Evolutionary conservation across 495 filamentous ascomycete species (phyloP), one percentile per base, ranked within the genome.

Genomic region (Trichoderma virens): DNA sequence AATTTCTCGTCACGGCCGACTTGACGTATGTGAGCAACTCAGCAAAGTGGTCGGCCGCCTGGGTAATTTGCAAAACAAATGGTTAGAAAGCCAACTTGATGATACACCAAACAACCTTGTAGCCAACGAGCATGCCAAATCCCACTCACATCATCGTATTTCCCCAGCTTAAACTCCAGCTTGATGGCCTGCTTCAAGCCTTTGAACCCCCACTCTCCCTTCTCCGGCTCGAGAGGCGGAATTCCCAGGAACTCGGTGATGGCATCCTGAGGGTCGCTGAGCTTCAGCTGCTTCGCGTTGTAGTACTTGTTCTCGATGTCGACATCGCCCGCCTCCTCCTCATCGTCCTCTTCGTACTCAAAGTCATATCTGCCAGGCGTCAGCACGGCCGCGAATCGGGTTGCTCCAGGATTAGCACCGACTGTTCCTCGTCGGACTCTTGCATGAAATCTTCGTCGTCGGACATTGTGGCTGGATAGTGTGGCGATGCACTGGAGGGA

Each of bases 251-350:
- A 98, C 77, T 97, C 93, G 20, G 88, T 87, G 51, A 98, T 86
- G 1, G 94, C 94, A 63, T 90, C 92, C 69, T 96, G 88, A 2
- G 95, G 91, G 66, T 89, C 90, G 63, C 85, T 86, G 9, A 80
- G 82, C 78, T 98, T 98, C 76, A 95, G 88, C 76, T 97, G 92
- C 79, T 98, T 98, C 30, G 94, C 94, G 78, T 96, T 98, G 82
- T 98, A 98, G 79, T 98, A 98, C 78, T 97, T 96, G 80, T 98
- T 98, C 74, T 98, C 95, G 71, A 98, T 93, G 64, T 93, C 93
- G 68, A 97, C 88, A 74, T 97, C 90, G 25, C 88, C 90, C 41
- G 81, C 84, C 56, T 96, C 88, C 54, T 96, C 91, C 20, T 93
- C 94, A 66, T 95, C 93, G 68, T 93, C 91, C 71, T 93, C 85